phyloP scores from a whole-genome alignment of 2,329 filamentous ascomycete genomes.

The Penicillium sp. region DNA sequence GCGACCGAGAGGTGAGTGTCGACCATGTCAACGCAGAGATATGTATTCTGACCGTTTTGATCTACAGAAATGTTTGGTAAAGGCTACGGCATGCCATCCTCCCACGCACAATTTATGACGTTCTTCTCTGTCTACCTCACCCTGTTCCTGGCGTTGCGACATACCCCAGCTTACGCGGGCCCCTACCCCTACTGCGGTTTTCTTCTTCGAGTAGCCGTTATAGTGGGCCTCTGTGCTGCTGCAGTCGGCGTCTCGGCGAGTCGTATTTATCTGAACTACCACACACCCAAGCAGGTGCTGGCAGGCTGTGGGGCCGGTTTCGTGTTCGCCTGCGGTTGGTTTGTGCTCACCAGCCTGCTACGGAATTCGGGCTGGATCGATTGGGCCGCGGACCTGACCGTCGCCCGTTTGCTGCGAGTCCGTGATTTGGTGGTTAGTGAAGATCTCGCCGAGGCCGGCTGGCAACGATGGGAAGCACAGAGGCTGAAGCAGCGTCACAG shows the following conservation, averaged over 20 bases:
- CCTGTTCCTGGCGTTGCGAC: slow-evolving; percentile 79
- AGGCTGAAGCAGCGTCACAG: slow-evolving; percentile 30
- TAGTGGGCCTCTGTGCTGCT: slow-evolving; percentile 55
- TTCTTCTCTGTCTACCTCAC: slow-evolving; percentile 84
- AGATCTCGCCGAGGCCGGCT: slow-evolving; percentile 84
- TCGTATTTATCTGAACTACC: slow-evolving; percentile 86
- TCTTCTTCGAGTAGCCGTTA: slow-evolving; percentile 56
- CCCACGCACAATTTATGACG: slow-evolving; percentile 89
- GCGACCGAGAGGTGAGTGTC: slow-evolving; percentile 65
- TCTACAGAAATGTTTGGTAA: slow-evolving; percentile 67
- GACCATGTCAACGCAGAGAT: neutral
- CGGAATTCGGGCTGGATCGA: slow-evolving; percentile 65
- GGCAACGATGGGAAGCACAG: slow-evolving; percentile 78
- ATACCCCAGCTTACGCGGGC: slow-evolving; percentile 54
- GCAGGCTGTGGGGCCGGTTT: slow-evolving; percentile 69
- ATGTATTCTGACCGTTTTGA: neutral
- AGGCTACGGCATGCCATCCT: slow-evolving; percentile 95
- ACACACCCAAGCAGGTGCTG: slow-evolving; percentile 82
- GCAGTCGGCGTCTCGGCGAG: slow-evolving; percentile 72
- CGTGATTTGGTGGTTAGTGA: slow-evolving; percentile 83
- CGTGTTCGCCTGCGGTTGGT: slow-evolving; percentile 73
- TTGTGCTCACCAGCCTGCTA: slow-evolving; percentile 62
- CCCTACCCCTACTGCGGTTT: slow-evolving; percentile 40
- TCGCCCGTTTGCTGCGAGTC: slow-evolving; percentile 64
- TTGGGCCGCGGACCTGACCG: slow-evolving; percentile 64